phyloP scores from a whole-genome alignment of 2,329 filamentous ascomycete species.

The Cryphonectria japonica region DNA sequence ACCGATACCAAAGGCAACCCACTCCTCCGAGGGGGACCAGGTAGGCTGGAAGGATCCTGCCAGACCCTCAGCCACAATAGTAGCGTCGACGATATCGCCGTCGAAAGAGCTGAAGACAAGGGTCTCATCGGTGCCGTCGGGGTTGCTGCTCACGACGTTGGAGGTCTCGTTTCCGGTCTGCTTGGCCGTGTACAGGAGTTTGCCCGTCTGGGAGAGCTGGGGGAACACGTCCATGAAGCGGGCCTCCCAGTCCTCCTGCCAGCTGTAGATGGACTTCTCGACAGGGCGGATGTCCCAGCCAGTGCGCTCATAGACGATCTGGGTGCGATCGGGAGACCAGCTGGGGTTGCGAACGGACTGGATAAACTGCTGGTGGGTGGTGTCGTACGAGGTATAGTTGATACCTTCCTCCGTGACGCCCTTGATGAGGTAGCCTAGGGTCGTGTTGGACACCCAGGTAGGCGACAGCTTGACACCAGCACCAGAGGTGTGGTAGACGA shows the following conservation, averaged over 20 bases:
- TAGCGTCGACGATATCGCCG: conserved; percentile 2
- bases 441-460: conserved; percentile 29
- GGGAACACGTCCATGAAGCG: conserved; percentile 49
- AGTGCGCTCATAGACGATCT: conserved; percentile 35
- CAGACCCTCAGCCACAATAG: conserved; percentile 37
- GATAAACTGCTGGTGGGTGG: conserved; percentile 27
- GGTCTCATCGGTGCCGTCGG: conserved; percentile 33
- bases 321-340: conserved; percentile 42
- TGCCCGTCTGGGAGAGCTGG: conserved; percentile 33
- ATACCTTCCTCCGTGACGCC: conserved; percentile 36
- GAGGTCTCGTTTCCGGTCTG: conserved; percentile 44
- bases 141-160: conserved; percentile 38
- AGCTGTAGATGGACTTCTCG: conserved; percentile 44
- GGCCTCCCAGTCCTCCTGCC: conserved; percentile 46
- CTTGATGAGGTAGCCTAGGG: conserved; percentile 37
- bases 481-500: conserved; percentile 36
- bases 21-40: conserved; percentile 43
- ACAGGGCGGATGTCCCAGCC: conserved; percentile 39
- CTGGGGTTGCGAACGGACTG: conserved; percentile 28
- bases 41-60: conserved; percentile 46
- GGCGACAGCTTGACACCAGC: conserved; percentile 39
- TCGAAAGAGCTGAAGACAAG: conserved; percentile 16
- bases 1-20: conserved; percentile 45
- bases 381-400: conserved; percentile 34
- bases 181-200: conserved; percentile 43